Conservation (phyloP, 179 eudicot species). For the Amaranthus tricolor region DNA sequence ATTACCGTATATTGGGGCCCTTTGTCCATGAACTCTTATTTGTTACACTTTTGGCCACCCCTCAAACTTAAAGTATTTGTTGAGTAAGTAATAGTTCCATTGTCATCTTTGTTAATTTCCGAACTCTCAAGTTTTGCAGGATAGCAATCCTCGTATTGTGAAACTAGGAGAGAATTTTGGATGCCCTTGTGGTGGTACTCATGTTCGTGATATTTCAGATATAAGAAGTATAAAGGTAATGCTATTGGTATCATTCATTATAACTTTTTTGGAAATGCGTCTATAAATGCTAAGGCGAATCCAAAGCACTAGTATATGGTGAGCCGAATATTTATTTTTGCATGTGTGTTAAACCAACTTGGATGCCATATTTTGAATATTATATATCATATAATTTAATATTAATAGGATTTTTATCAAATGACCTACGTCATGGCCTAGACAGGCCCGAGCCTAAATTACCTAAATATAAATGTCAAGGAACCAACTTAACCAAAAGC, state of each 20-base stretch:
- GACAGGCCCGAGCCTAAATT: too few relatives aligned
- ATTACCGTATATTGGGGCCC: too few relatives aligned
- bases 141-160: slow-evolving; percentile 70
- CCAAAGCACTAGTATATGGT: too few relatives aligned
- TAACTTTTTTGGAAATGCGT: neutral
- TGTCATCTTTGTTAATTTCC: slow-evolving; percentile 5
- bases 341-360: too few relatives aligned
- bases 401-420: too few relatives aligned
- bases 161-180: slow-evolving; percentile 66
- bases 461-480: too few relatives aligned
- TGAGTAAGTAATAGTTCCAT: neutral
- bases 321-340: too few relatives aligned
- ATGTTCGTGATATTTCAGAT: slow-evolving; percentile 64
- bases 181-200: slow-evolving; percentile 94
- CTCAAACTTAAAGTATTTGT: neutral
- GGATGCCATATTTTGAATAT: neutral
- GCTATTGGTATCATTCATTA: neutral
- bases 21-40: too few relatives aligned
- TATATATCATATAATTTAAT: neutral
- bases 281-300: too few relatives aligned
- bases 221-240: slow-evolving; percentile 60
- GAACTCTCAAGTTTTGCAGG: slow-evolving; percentile 38
- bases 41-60: too few relatives aligned
- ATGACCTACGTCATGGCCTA: too few relatives aligned
- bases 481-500: too few relatives aligned